Evolutionary conservation across 163 green algal genomes (phyloP).

Genomic region (Prototheca cutis): DNA sequence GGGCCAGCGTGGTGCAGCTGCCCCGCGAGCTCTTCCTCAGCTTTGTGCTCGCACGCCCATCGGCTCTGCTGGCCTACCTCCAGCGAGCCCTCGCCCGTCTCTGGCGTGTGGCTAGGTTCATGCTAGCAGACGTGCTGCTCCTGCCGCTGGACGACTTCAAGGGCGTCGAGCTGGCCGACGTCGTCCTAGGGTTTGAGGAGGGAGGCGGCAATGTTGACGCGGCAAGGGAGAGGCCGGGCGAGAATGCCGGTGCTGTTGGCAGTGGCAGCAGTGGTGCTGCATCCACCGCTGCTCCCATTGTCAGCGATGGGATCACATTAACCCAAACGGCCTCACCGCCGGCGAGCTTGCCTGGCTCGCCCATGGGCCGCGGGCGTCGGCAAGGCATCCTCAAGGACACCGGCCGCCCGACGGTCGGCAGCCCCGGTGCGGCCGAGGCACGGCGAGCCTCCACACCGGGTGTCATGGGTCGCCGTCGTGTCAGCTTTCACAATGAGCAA

Average conservation of each 20-base stretch:
- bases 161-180: not conserved
- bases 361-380: not conserved
- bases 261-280: no score
- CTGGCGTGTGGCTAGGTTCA: slow-evolving; percentile 71
- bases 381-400: slow-evolving; percentile 1
- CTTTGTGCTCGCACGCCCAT: slow-evolving; percentile 45
- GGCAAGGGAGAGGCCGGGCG: no score
- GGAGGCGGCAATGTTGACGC: no score
- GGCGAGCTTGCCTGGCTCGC: not conserved
- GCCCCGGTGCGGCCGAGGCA: not conserved
- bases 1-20: slow-evolving; percentile 51
- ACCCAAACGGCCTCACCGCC: no score
- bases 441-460: not conserved
- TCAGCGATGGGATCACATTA: no score
- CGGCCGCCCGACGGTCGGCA: not conserved
- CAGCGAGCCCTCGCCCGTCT: slow-evolving; percentile 57
- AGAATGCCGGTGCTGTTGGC: no score
- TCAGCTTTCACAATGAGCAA: not conserved
- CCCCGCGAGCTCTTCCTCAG: slow-evolving; percentile 50
- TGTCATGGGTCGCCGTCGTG: not conserved
- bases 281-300: no score
- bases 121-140: slow-evolving; percentile 58
- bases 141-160: slow-evolving; percentile 25
- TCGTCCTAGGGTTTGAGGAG: not conserved
- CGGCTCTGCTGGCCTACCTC: slow-evolving; percentile 61